A percentile compares a stretch with the other conserved stretches of the same genome.
phyloP scores from a whole-genome alignment of 768 basidiomycete genomes.

The Suillus plorans region DNA sequence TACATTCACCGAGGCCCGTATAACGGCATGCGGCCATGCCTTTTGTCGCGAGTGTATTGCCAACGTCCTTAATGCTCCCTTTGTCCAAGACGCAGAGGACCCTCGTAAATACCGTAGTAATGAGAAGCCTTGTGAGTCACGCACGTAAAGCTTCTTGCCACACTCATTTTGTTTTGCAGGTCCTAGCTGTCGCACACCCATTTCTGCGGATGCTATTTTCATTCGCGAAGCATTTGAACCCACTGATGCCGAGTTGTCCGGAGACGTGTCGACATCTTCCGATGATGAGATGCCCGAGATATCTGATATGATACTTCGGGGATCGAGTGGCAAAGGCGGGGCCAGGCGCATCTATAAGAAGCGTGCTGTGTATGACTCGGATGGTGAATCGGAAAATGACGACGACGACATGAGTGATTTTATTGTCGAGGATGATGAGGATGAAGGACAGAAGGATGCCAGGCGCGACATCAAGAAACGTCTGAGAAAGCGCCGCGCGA shows the following conservation, averaged over 20 bases:
- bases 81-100: constrained; percentile 36
- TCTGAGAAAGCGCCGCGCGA: constrained; percentile 36
- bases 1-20: constrained; percentile 46
- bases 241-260: constrained; percentile 42
- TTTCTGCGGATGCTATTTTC: constrained; percentile 52
- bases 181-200: constrained; percentile 58
- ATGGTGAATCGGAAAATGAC: constrained; percentile 29
- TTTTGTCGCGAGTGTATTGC: constrained; percentile 63
- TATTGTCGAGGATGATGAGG: constrained; percentile 52
- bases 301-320: constrained; percentile 14
- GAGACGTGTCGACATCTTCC: constrained; percentile 1
- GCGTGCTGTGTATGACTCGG: constrained; percentile 24
- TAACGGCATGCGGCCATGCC: constrained; percentile 60
- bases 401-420: constrained; percentile 49
- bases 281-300: constrained; percentile 34
- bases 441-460: constrained; percentile 53
- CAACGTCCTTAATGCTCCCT: constrained; percentile 44
- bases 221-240: constrained; percentile 60
- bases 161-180: constrained; percentile 32
- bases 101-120: constrained; percentile 35
- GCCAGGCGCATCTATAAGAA: constrained; percentile 22
- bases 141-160: background rate
- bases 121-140: constrained; percentile 51
- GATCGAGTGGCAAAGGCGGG: constrained; percentile 21
- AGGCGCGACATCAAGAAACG: constrained; percentile 37